These are phyloP conservation scores for Micractinium conductrix DNA, from an alignment of 139 green algal species.

Conservation along the genomic window DNA sequence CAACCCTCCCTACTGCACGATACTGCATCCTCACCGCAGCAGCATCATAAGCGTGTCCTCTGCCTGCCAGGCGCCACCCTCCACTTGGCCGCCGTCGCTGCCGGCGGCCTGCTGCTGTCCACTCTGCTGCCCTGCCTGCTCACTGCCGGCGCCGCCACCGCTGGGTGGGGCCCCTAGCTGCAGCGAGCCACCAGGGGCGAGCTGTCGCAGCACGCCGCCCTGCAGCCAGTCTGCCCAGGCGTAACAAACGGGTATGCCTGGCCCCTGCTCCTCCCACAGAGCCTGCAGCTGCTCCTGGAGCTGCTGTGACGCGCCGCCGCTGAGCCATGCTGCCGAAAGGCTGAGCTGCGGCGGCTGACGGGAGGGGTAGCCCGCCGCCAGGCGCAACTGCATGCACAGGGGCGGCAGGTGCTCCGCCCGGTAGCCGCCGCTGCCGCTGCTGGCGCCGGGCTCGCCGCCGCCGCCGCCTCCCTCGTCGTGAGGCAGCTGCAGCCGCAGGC, in stretches of 20 bases:
- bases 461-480: too few relatives aligned
- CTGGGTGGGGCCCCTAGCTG: not conserved
- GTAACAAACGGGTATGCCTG: constrained; percentile 51
- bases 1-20: not conserved
- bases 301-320: not conserved
- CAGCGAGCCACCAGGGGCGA: constrained; percentile 41
- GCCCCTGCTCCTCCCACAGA: constrained; percentile 52
- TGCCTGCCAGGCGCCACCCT: not conserved
- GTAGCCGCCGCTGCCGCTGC: constrained; percentile 13
- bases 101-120: not conserved
- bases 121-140: not conserved
- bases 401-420: constrained; percentile 48
- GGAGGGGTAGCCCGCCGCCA: constrained; percentile 53
- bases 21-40: constrained; percentile 26
- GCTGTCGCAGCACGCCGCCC: constrained; percentile 34
- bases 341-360: constrained; percentile 8
- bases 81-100: not conserved
- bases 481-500: too few relatives aligned
- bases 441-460: not conserved
- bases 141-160: constrained; percentile 2
- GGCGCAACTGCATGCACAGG: constrained; percentile 49
- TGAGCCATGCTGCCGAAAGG: constrained; percentile 58
- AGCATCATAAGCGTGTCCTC: constrained; percentile 50
- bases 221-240: constrained; percentile 69
- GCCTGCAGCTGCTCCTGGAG: constrained; percentile 31